These are phyloP conservation scores for Diacronema lutheri DNA, from an alignment of 78 protist species.

Conservation along the genomic window DNA sequence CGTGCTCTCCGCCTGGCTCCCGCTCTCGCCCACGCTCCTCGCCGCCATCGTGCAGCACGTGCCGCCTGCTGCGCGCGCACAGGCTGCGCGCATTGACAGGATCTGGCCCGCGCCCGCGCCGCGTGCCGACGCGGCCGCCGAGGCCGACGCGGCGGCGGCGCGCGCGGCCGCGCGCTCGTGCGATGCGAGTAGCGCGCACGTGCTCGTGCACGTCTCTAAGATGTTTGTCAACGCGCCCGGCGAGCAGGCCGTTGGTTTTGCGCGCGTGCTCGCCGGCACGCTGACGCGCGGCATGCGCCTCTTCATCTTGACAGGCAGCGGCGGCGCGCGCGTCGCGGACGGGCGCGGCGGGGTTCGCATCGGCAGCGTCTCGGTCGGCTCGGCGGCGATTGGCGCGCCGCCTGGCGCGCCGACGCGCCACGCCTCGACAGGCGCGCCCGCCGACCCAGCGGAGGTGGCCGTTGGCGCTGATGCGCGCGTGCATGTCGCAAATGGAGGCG, in stretches of 20 bases:
- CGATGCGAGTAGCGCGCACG: constrained; percentile 2
- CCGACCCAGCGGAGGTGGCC: background rate
- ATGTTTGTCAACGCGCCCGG: constrained; percentile 44
- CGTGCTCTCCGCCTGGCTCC: constrained; percentile 82
- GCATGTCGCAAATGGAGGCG: too few relatives aligned
- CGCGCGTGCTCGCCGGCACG: constrained; percentile 82
- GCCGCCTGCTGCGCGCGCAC: constrained; percentile 82
- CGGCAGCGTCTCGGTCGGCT: too few relatives aligned
- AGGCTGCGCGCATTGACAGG: constrained; percentile 46
- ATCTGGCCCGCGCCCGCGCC: constrained; percentile 53
- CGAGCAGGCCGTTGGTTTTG: constrained; percentile 62
- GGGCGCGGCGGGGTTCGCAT: background rate
- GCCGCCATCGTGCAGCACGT: constrained; percentile 45
- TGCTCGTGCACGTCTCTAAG: constrained; percentile 66
- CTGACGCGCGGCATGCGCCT: constrained; percentile 40
- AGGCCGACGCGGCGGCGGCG: background rate
- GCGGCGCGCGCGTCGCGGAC: background rate
- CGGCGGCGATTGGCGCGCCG: too few relatives aligned
- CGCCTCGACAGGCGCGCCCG: background rate
- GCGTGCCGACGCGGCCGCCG: background rate
- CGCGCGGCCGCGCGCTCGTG: background rate
- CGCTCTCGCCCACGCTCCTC: constrained; percentile 71
- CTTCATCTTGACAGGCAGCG: background rate
- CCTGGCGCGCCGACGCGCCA: too few relatives aligned
- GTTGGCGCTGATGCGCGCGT: background rate